Percentiles rank a stretch among this genome's conserved stretches.
phyloP scores from a whole-genome alignment of 176 grass and related monocot genomes.

The Oryza punctata region DNA sequence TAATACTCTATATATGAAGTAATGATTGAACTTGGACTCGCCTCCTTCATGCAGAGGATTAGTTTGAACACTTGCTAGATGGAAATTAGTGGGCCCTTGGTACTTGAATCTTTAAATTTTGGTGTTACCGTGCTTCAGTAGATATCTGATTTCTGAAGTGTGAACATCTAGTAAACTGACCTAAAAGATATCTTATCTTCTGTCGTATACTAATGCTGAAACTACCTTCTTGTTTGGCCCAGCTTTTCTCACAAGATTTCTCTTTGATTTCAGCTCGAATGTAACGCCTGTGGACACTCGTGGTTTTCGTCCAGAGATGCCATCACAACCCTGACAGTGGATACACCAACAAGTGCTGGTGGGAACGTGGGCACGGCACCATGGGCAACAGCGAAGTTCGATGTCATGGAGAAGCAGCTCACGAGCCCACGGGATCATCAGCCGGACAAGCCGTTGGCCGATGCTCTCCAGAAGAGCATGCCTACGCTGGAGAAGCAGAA shows the following conservation, averaged over 20 bases:
- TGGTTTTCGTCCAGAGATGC: constrained; percentile 85
- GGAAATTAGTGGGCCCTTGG: neutral
- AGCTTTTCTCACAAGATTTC: neutral
- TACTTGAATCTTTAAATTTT: neutral
- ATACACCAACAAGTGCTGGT: constrained; percentile 55
- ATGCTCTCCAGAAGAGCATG: constrained; percentile 63
- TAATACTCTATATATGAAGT: neutral
- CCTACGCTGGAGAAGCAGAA: constrained; percentile 72
- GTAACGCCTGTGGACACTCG: constrained; percentile 67
- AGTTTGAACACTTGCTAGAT: neutral
- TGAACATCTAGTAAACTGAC: constrained; percentile 5
- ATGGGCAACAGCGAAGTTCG: constrained; percentile 81
- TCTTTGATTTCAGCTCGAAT: constrained; percentile 68
- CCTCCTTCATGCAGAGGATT: neutral
- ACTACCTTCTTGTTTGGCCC: neutral
- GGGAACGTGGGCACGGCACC: constrained; percentile 73
- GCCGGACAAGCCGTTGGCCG: constrained; percentile 40
- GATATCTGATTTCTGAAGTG: constrained; percentile 1
- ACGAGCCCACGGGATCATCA: constrained; percentile 61
- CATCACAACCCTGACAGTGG: constrained; percentile 67
- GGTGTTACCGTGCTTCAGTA: neutral
- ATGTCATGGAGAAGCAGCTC: constrained; percentile 79
- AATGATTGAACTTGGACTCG: constrained; percentile 12
- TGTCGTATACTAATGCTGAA: neutral
- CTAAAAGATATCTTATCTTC: no score